These are phyloP conservation scores for Verticillium nonalfalfae DNA, from an alignment of 2,329 filamentous ascomycete genomes.

Conservation along the genomic window DNA sequence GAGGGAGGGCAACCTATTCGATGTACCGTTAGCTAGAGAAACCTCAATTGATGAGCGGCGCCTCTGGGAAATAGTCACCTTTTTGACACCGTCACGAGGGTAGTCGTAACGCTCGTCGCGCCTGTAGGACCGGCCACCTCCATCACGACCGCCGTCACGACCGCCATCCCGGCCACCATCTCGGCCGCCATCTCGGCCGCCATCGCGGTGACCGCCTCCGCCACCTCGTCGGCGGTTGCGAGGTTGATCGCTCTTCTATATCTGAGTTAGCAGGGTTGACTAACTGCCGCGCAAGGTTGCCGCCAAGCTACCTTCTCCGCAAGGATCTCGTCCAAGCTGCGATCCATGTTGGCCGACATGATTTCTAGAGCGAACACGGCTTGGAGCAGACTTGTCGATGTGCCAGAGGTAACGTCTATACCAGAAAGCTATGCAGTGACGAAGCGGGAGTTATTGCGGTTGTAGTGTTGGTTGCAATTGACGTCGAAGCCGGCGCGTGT, in stretches of 20 bases:
- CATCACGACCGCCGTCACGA: neutral
- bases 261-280: constrained; percentile 3
- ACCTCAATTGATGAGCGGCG: neutral
- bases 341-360: constrained; percentile 41
- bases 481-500: neutral
- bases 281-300: constrained; percentile 13
- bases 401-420: neutral
- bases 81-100: constrained; percentile 83
- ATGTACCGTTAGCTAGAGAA: constrained; percentile 6
- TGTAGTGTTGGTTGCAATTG: neutral
- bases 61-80: constrained; percentile 48
- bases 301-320: constrained; percentile 37
- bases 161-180: constrained; percentile 9
- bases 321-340: constrained; percentile 51
- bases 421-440: neutral
- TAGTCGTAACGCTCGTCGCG: constrained; percentile 37
- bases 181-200: constrained; percentile 15
- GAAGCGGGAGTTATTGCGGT: neutral
- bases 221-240: constrained; percentile 25
- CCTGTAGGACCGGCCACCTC: constrained; percentile 4
- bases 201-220: constrained; percentile 18
- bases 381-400: neutral
- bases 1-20: constrained; percentile 12
- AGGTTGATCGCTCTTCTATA: constrained; percentile 21
- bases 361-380: neutral